These are phyloP conservation scores for Colletotrichum destructivum DNA, from an alignment of 2,329 filamentous ascomycete genomes.

Conservation along the genomic window DNA sequence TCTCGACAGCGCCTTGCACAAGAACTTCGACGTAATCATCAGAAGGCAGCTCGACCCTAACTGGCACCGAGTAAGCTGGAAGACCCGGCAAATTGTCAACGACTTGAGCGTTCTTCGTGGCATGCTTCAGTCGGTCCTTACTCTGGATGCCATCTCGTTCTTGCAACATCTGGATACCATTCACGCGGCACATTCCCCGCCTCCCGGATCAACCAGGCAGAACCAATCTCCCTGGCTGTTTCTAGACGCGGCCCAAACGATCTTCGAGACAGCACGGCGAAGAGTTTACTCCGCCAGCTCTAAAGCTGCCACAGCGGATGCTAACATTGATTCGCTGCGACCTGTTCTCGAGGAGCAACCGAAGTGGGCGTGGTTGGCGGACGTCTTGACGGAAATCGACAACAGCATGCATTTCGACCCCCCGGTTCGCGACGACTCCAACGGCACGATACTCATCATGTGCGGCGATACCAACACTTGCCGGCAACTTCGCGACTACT, in stretches of 20 bases:
- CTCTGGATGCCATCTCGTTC: conserved; percentile 92
- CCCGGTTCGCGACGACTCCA: conserved; percentile 82
- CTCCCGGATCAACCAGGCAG: conserved; percentile 87
- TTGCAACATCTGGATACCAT: conserved; percentile 95
- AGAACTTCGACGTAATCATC: conserved; percentile 91
- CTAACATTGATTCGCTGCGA: conserved; percentile 73
- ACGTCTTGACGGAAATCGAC: conserved; percentile 94
- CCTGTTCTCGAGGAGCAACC: conserved; percentile 94
- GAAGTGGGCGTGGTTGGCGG: conserved; percentile 92
- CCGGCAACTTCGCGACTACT: conserved; percentile 89
- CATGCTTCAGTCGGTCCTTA: conserved; percentile 86
- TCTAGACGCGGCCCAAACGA: conserved; percentile 92
- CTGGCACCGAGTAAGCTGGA: conserved; percentile 96
- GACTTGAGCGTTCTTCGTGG: conserved; percentile 87
- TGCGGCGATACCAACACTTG: conserved; percentile 90
- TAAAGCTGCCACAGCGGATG: conserved; percentile 58
- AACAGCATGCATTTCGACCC: conserved; percentile 90
- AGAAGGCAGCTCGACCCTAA: conserved; percentile 93
- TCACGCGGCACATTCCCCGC: conserved; percentile 89
- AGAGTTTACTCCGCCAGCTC: conserved; percentile 85
- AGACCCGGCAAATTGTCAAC: conserved; percentile 93
- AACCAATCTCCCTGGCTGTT: conserved; percentile 97
- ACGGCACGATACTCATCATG: conserved; percentile 96
- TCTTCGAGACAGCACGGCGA: conserved; percentile 91
- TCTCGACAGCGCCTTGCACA: conserved; percentile 90